Evolutionary conservation across 352 stramenopile genomes (phyloP).

Genomic region (Plasmopara halstedii): DNA sequence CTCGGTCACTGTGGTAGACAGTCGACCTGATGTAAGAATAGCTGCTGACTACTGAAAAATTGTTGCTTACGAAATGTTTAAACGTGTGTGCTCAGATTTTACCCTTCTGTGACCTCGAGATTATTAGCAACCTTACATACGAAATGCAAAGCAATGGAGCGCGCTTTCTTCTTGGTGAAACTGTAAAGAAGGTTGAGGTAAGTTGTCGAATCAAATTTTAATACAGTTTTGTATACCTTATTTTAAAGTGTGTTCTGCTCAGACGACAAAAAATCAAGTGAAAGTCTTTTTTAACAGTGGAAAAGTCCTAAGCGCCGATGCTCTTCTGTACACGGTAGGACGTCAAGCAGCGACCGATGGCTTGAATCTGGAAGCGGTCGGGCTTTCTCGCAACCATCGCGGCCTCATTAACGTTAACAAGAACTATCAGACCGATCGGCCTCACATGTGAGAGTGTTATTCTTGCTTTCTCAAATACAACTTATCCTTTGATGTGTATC

Average conservation of each 20-base stretch:
- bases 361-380: conserved; percentile 76
- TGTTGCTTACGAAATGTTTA: not conserved
- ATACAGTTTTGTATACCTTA: too few relatives aligned
- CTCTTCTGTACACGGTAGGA: conserved; percentile 73
- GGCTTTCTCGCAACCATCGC: conserved; percentile 66
- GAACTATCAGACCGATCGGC: conserved; percentile 79
- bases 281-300: conserved; percentile 70
- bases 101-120: conserved; percentile 80
- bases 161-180: conserved; percentile 80
- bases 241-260: conserved; percentile 2
- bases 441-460: conserved; percentile 54
- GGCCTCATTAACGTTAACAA: conserved; percentile 83
- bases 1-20: conserved; percentile 82
- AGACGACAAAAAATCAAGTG: conserved; percentile 49
- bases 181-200: conserved; percentile 64
- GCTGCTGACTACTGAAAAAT: not conserved
- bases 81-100: conserved; percentile 38
- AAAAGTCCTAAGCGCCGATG: conserved; percentile 64
- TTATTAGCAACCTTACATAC: conserved; percentile 83
- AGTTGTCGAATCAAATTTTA: not conserved
- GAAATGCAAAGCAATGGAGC: conserved; percentile 86
- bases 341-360: conserved; percentile 73
- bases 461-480: not conserved
- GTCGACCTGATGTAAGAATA: conserved; percentile 48
- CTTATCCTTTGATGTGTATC: not conserved